Conservation (phyloP, 1,139 yeast species). For the Geotrichum fermentans region DNA sequence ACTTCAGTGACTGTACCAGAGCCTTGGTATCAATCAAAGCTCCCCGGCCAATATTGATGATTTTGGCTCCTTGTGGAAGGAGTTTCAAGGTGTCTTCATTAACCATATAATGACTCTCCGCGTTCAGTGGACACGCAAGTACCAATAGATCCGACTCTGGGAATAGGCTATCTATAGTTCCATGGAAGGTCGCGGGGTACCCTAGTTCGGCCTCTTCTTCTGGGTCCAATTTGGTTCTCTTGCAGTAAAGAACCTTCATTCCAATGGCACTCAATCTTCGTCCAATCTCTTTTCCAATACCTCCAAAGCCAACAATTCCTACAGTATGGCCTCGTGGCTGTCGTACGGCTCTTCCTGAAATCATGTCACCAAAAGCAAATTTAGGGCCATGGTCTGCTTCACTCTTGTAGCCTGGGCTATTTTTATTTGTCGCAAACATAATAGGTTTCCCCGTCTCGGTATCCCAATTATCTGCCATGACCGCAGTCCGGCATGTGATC, state of each 20-base stretch:
- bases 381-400: slow-evolving; percentile 31
- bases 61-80: slow-evolving; percentile 51
- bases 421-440: slow-evolving; percentile 25
- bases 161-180: slow-evolving; percentile 40
- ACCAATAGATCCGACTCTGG: slow-evolving; percentile 53
- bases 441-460: slow-evolving; percentile 33
- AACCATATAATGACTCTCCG: slow-evolving; percentile 54
- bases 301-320: slow-evolving; percentile 73
- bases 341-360: slow-evolving; percentile 46
- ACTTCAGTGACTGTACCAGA: slow-evolving; percentile 55
- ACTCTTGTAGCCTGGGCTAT: slow-evolving; percentile 38
- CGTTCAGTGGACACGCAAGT: slow-evolving; percentile 63
- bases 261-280: slow-evolving; percentile 53
- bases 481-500: slow-evolving; percentile 26
- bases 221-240: slow-evolving; percentile 47
- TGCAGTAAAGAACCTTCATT: slow-evolving; percentile 62
- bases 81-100: slow-evolving; percentile 45
- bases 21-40: slow-evolving; percentile 64
- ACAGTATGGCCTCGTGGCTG: slow-evolving; percentile 51
- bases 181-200: slow-evolving; percentile 46
- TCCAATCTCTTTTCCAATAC: slow-evolving; percentile 66
- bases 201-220: slow-evolving; percentile 33
- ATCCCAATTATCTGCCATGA: slow-evolving; percentile 23
- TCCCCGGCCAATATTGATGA: slow-evolving; percentile 81
- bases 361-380: slow-evolving; percentile 40